Conservation (phyloP, 1,284 basidiomycete species). For the Exsudoporus floridanus region DNA sequence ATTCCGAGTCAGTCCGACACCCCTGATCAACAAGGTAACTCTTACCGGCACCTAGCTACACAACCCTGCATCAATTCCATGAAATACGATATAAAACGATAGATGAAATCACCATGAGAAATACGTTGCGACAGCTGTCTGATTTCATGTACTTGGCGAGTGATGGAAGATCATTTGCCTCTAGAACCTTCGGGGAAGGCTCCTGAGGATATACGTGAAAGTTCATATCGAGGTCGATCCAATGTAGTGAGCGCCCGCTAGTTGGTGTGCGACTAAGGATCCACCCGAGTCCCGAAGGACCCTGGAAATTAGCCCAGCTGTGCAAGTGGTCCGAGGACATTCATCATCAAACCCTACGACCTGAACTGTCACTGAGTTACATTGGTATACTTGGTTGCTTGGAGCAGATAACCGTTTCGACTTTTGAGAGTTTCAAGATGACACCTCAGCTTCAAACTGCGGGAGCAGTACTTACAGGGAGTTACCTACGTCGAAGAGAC, state of each 20-base stretch:
- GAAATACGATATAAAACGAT: slow-evolving; percentile 1
- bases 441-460: no score
- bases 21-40: neutral
- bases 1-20: slow-evolving; percentile 6
- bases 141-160: slow-evolving; percentile 70
- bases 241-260: neutral
- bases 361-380: no score
- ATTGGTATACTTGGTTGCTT: no score
- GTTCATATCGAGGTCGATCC: slow-evolving; percentile 10
- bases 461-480: no score
- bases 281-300: no score
- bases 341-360: no score
- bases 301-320: no score
- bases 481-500: no score
- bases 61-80: slow-evolving; percentile 1
- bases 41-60: slow-evolving; percentile 62
- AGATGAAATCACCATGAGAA: slow-evolving; percentile 60
- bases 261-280: no score
- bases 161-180: slow-evolving; percentile 41
- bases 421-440: no score
- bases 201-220: slow-evolving; percentile 5
- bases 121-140: slow-evolving; percentile 60
- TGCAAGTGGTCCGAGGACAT: no score
- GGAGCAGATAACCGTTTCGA: no score
- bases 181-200: slow-evolving; percentile 24